Evolutionary conservation across 179 eudicot species (phyloP).

Genomic region (Nepenthes alata): DNA sequence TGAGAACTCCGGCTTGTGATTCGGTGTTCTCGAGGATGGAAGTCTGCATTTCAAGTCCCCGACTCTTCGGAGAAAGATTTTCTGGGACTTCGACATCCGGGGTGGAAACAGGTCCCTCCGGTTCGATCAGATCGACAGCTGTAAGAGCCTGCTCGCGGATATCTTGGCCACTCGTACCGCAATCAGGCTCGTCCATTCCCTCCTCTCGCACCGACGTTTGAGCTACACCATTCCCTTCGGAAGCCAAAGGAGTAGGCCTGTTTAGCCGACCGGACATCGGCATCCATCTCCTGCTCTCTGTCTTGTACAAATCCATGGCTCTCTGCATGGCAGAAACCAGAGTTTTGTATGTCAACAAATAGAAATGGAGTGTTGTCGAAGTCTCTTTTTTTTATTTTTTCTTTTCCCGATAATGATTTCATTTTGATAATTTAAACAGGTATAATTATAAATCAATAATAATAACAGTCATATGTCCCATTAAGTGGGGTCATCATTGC

Average conservation of each 20-base stretch:
- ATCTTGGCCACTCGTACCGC: slow-evolving; percentile 1
- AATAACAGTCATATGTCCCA: not conserved
- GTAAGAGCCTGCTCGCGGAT: slow-evolving; percentile 12
- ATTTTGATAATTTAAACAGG: too few species aligned
- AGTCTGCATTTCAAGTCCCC: not conserved
- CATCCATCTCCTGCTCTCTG: slow-evolving; percentile 12
- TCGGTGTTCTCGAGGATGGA: not conserved
- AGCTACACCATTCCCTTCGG: slow-evolving; percentile 10
- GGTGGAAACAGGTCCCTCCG: not conserved
- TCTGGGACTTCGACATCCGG: not conserved
- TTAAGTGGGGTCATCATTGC: not conserved
- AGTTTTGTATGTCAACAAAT: too few species aligned
- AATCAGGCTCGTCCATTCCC: slow-evolving; percentile 8
- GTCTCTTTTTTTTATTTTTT: too few species aligned
- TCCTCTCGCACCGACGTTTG: not conserved
- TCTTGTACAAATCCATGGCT: slow-evolving; percentile 65
- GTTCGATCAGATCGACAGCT: not conserved
- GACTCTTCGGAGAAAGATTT: not conserved
- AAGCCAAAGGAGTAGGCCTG: slow-evolving; percentile 6
- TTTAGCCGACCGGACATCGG: slow-evolving; percentile 6
- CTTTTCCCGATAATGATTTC: too few species aligned
- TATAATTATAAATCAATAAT: not conserved
- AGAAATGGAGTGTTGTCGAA: too few species aligned
- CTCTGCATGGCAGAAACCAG: slow-evolving; percentile 38
- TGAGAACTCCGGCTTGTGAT: not conserved